A percentile compares a stretch with the other conserved stretches of the same genome.
Evolutionary conservation across 1,284 basidiomycete species (phyloP).

Genomic region (Erythrobasidium hasegawianum): DNA sequence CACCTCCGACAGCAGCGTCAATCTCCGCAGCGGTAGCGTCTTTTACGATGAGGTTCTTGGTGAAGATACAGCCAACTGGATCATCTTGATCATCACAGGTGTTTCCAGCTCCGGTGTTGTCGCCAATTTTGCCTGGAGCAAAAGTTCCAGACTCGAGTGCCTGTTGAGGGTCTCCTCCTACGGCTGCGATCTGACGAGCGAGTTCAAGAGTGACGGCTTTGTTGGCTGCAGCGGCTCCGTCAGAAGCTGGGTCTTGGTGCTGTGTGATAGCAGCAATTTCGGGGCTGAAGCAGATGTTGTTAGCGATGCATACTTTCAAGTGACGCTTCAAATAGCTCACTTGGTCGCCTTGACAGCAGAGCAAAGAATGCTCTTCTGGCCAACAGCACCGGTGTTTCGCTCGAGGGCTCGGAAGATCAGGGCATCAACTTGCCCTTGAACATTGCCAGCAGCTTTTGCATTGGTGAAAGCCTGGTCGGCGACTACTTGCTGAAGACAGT

Average conservation of each 20-base stretch:
- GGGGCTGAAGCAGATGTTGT: slow-evolving; percentile 53
- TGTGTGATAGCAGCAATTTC: slow-evolving; percentile 65
- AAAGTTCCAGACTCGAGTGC: slow-evolving; percentile 54
- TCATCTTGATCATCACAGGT: slow-evolving; percentile 45
- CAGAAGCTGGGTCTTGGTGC: slow-evolving; percentile 65
- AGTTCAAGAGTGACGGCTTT: slow-evolving; percentile 61
- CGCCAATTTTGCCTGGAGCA: slow-evolving; percentile 56
- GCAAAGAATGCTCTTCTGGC: slow-evolving; percentile 43
- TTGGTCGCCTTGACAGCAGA: not conserved
- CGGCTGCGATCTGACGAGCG: slow-evolving; percentile 60
- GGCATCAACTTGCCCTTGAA: slow-evolving; percentile 59
- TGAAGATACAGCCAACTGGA: slow-evolving; percentile 23
- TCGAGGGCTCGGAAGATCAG: slow-evolving; percentile 65
- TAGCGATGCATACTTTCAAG: too few relatives aligned
- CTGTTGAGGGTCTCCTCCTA: slow-evolving; percentile 61
- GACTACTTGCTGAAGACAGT: slow-evolving; percentile 59
- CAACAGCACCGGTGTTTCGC: slow-evolving; percentile 62
- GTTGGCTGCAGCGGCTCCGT: slow-evolving; percentile 59
- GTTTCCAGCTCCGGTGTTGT: slow-evolving; percentile 54
- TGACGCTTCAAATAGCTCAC: too few relatives aligned
- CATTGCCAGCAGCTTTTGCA: slow-evolving; percentile 61
- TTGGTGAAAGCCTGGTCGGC: slow-evolving; percentile 65
- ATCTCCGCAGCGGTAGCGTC: slow-evolving; percentile 63
- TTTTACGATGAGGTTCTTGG: slow-evolving; percentile 54
- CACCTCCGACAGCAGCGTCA: slow-evolving; percentile 49